Evolutionary conservation across 2,329 filamentous ascomycete species (phyloP), one percentile per base, ranked within the genome.

Genomic region (Endothia cerciana): DNA sequence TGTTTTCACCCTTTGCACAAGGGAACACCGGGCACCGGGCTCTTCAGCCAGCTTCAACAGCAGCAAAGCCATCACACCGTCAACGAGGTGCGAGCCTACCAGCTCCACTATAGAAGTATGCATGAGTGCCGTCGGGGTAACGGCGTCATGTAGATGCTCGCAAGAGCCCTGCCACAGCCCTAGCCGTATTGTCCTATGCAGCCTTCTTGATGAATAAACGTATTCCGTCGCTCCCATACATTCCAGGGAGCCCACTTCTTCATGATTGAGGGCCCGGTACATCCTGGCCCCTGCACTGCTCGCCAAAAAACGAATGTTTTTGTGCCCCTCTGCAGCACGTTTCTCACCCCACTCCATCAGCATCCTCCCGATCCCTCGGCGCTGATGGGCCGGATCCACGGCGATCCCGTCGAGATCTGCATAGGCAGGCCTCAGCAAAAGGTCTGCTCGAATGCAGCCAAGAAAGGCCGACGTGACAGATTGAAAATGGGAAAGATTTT

Each of bases 321-420:
- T 66, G 51, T 56, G 28, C 30, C 66, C 64, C 43, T 30, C 19
- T 1, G 57, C 61, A 15, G 66, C 66, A 10, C 38, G 43, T 2
- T 59, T 30, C 17, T 61, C 47, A 3, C 64, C 66, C 66, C 61
- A 66, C 8, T 58, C 36, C 55, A 65, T 61, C 41, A 68, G 30
- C 53, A 62, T 47, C 19, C 49, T 65, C 17, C 49, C 66, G 4
- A 64, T 43, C 1, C 64, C 66, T 45, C 55, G 60, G 25, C 64
- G 66, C n/a, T 66, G 66, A 38, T 68, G 45, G 19, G 33, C 36
- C 30, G 64, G 66, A 33, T 66, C 57, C 6, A 66, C 64, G 28
- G 38, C 51, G 25, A 68, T 47, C 8, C 33, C 30, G 25, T 59
- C 47, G 38, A 68, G 49, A 11, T 59, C 66, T 68, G 13, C 17